phyloP scores from a whole-genome alignment of 768 basidiomycete genomes.

The Suillus luteus region DNA sequence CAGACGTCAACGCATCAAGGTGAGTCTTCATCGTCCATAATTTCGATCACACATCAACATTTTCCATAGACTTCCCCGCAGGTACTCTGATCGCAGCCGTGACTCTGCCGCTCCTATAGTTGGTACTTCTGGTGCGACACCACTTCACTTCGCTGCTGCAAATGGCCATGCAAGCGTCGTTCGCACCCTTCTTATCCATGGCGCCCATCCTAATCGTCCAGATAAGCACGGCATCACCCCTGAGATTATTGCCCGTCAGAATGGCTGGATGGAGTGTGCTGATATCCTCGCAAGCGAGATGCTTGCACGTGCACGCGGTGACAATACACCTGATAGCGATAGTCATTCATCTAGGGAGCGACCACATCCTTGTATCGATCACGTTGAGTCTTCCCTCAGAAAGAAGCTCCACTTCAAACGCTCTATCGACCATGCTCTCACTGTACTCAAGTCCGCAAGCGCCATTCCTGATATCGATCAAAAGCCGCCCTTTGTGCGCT shows the following conservation, averaged over 20 bases:
- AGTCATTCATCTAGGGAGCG: constrained; percentile 18
- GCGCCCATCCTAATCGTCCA: constrained; percentile 75
- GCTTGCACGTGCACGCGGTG: constrained; percentile 57
- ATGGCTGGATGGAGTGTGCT: constrained; percentile 80
- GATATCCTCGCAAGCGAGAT: constrained; percentile 65
- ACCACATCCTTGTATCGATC: constrained; percentile 30
- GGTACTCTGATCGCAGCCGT: constrained; percentile 71
- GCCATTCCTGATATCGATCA: constrained; percentile 34
- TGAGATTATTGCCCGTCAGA: constrained; percentile 76
- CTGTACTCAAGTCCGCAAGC: constrained; percentile 42
- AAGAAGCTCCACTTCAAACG: constrained; percentile 71
- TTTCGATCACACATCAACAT: constrained; percentile 12
- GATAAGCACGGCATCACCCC: constrained; percentile 95
- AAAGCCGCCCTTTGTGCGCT: constrained; percentile 18
- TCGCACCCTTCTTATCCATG: constrained; percentile 77
- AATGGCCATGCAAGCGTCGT: constrained; percentile 86
- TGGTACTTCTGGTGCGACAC: constrained; percentile 86
- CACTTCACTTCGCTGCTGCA: constrained; percentile 95
- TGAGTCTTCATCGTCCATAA: constrained; percentile 33
- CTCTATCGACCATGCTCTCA: constrained; percentile 74
- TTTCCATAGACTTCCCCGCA: constrained; percentile 60
- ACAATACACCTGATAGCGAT: constrained; percentile 26
- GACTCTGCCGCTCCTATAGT: constrained; percentile 71
- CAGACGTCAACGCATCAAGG: constrained; percentile 98
- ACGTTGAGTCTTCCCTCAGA: constrained; percentile 35